Evolutionary conservation across 352 stramenopile genomes (phyloP).

Genomic region (Plasmopara muralis): DNA sequence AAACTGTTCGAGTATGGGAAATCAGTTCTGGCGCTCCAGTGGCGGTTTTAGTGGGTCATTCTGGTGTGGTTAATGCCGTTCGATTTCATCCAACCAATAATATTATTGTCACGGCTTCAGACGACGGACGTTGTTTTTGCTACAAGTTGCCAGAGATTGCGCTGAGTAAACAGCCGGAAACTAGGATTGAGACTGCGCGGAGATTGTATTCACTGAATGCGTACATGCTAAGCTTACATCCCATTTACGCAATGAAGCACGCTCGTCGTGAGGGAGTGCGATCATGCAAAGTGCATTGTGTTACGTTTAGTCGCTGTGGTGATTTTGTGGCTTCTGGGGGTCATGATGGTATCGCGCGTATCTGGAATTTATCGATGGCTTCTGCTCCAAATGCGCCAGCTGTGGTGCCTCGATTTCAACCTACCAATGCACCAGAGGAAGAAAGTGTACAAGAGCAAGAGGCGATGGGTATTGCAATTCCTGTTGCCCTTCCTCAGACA

Average conservation of each 20-base stretch:
- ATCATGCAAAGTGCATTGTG: slow-evolving; percentile 68
- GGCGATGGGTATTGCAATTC: background rate
- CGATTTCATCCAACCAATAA: slow-evolving; percentile 84
- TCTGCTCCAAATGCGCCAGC: slow-evolving; percentile 37
- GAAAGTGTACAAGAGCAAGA: background rate
- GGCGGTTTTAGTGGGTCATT: slow-evolving; percentile 80
- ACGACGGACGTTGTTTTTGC: slow-evolving; percentile 88
- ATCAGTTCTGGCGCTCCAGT: slow-evolving; percentile 75
- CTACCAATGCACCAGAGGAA: slow-evolving; percentile 35
- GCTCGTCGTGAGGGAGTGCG: slow-evolving; percentile 39
- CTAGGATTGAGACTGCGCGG: slow-evolving; percentile 72
- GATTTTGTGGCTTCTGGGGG: slow-evolving; percentile 89
- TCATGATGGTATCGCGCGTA: slow-evolving; percentile 88
- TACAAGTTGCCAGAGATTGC: slow-evolving; percentile 84
- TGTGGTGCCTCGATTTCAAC: slow-evolving; percentile 45
- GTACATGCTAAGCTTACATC: slow-evolving; percentile 77
- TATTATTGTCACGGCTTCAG: slow-evolving; percentile 88
- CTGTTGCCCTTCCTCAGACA: no score
- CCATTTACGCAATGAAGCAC: slow-evolving; percentile 73
- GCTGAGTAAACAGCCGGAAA: slow-evolving; percentile 41
- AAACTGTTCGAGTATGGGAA: slow-evolving; percentile 86
- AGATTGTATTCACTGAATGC: slow-evolving; percentile 61
- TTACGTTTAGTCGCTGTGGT: slow-evolving; percentile 75
- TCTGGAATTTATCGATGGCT: slow-evolving; percentile 83
- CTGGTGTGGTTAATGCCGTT: slow-evolving; percentile 79